Conservation (phyloP, 108 stramenopile species). For the Nannochloropsis oceanica region DNA sequence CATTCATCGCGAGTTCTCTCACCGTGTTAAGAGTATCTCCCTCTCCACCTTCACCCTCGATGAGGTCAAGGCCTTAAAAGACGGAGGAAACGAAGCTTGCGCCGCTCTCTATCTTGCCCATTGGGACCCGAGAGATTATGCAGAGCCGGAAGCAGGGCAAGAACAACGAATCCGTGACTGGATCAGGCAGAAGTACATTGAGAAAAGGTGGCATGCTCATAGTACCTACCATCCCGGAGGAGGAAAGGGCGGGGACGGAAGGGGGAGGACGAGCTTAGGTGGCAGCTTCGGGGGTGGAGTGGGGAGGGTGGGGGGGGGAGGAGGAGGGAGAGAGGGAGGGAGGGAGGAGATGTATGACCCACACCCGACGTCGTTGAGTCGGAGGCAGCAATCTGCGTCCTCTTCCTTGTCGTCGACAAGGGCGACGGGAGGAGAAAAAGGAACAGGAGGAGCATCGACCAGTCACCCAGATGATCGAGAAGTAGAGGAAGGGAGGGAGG, state of each 20-base stretch:
- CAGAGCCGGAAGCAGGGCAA: conserved; percentile 13
- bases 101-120: conserved; percentile 10
- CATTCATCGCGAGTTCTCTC: conserved; percentile 19
- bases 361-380: not conserved
- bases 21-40: conserved; percentile 28
- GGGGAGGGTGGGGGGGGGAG: not conserved
- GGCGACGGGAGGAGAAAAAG: too few species aligned
- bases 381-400: too few species aligned
- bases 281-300: too few species aligned
- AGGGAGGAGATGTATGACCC: not conserved
- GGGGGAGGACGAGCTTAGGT: not conserved
- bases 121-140: conserved; percentile 2
- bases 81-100: conserved; percentile 15
- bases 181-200: conserved; percentile 26
- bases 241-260: not conserved
- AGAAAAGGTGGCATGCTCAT: conserved; percentile 25
- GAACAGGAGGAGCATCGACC: too few species aligned
- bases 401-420: too few species aligned
- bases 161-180: conserved; percentile 16
- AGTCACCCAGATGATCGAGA: too few species aligned
- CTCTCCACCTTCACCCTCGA: conserved; percentile 27
- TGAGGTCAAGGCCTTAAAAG: conserved; percentile 11
- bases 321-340: too few species aligned
- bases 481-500: too few species aligned
- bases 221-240: conserved; percentile 10